Evolutionary conservation across 129 eudicot species (phyloP), one percentile per base, ranked within the genome.

Genomic region (Rutidosis leptorrhynchoides): DNA sequence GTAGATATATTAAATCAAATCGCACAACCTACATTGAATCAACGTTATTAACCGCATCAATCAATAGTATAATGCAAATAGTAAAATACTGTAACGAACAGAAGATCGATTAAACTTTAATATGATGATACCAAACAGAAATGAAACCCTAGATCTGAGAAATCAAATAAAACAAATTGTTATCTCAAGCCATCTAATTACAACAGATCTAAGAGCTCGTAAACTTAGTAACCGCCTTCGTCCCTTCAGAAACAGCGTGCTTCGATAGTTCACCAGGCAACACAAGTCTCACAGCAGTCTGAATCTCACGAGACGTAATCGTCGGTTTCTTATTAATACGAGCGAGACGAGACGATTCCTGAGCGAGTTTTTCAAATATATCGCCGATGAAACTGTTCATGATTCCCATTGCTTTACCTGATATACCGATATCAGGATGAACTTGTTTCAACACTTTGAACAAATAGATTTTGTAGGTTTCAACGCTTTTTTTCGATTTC

Each of bases 211-310:
- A 58, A 40, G 71, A 27, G 4, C 49, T 35, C 27, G 55, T 70
- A 52, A 70, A 53, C 43, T 70, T 58, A 26, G 75, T 70, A 43
- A 70, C 67, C 1, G 75, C 75, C 32, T 70, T 58, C 17, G 75
- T 70, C 2, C 75, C 75, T 29, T 70, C 75, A 2, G 67, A 58
- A 43, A 70, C 67, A 4, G 75, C 75, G n/a, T 70, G 75, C 67
- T 70, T 70, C 12, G 75, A 45, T 19, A 70, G 29, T 54, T 70
- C 75, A 11, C 75, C 58, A 0, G 75, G 75, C 67, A 70, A 70
- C 45, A 69, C 74, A 17, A 69, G 28, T n/a, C 74, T 56, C 42
- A 70, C 62, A 11, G 49, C 62, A 53, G 62, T 68, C 61, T 68
- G 62, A 10, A 70, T 70, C 28, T 68, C 72, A 3, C 62, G 46